Base-by-base conservation (phyloP, 768 basidiomycete species). In the Phaeotremella fagi region DNA sequence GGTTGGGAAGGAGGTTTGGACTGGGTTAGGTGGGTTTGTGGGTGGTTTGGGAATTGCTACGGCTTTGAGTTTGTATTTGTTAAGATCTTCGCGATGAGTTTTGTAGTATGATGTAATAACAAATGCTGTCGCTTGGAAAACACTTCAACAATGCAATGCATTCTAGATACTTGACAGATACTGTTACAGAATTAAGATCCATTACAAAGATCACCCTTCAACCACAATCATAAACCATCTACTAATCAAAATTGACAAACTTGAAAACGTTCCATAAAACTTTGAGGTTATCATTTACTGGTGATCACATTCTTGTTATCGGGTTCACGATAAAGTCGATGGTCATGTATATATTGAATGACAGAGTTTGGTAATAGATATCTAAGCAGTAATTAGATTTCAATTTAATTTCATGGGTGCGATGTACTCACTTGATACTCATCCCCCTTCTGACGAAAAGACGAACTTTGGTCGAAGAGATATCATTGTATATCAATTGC, bases 401-500 rank as follows among this genome's bases (percentile, higher is more conserved):
- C 16, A 7, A 33, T 42, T 15, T 20, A 29, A 28, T 57, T 45
- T 46, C 22, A 48, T 47, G 24, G 28, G 14, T 27, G 5, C 26
- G 36, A 28, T 25, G 15, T 45, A 67, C 75, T 60, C 57, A 76
- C 72, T 77, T 76, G 59, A 79, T 77, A 57, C 73, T 75, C 78
- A 79, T 78, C 4, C 77, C 76, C 43, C 78, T 72, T n/a, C 76
- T 59, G 6, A 78, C 74, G 53, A 78, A 79, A 22, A 79, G 59
- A 12, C 77, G 83, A 18, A 78, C 90, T 79, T 95, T 97, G 20
- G 92, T 95, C 60, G 88, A 90, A 5, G 90, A 92, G 41, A 97
- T 91, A 70, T 97, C 91, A 70, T 97, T 97, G 77, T 94, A 90
- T 60, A 97, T 94, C 50, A 94, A 81, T 74, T 95, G 91, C 50